Evolutionary conservation across 768 basidiomycete genomes (phyloP), one percentile per base, ranked within the genome.

Genomic region (Hygrophoropsis aurantiaca): DNA sequence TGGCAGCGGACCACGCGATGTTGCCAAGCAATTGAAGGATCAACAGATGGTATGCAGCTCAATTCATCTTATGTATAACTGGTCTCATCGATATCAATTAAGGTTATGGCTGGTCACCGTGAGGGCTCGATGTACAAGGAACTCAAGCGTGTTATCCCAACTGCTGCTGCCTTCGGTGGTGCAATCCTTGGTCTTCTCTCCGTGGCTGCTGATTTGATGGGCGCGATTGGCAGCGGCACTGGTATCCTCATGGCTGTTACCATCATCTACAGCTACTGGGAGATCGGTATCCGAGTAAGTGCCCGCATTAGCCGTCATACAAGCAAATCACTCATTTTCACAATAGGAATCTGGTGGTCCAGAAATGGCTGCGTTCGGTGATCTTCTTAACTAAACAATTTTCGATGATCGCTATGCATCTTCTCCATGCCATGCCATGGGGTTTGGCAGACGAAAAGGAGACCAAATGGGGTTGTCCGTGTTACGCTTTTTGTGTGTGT

Each of bases 101-200:
- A 85, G 84, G 83, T 87, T 36, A 86, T 87, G 85, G 83, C 85
- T 3, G 83, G 91, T 49, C 94, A 97, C 67, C 87, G 94, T 57
- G 97, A 99, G 65, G 93, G 89, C 13, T 92, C 88, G 25, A 95
- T 98, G 90, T 99, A 98, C 79, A 99, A 97, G 74, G 97, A 98
- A 65, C 81, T 99, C 51, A 99, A 97, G 77, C 81, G 93, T 36
- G 88, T 98, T 52, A 97, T 99, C 54, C 97, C 97, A 2, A 97
- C 94, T 18, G 95, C 97, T 11, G 97, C 95, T 19, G 92, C 94
- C 1, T 91, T 97, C 53, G 95, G 97, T 36, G 95, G 95, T 30
- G 97, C 94, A n/a, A 91, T 94, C 49, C 85, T 97, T 11, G 95
- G 94, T 23, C 72, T 97, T 11, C 73, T 97, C 24, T 90, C 87